Evolutionary conservation across 495 filamentous ascomycete species (phyloP), one percentile per base, ranked within the genome.

Genomic region (Xylaria longipes): DNA sequence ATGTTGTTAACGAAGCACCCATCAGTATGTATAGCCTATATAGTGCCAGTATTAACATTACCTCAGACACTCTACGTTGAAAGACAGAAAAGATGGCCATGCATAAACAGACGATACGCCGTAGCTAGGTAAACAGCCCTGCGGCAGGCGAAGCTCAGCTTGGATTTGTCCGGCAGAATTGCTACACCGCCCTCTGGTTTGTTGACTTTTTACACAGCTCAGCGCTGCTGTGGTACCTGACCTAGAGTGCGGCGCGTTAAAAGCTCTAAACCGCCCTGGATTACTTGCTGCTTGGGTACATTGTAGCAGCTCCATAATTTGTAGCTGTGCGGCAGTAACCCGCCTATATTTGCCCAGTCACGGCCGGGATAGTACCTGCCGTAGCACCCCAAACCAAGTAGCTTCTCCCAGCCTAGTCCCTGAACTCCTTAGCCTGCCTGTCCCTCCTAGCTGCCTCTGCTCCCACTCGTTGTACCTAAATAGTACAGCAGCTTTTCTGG

Each of bases 91-190:
- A 60, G 29, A 65, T 41, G 20, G 25, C 41, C 20, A 64, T 46
- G 61, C 6, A 3, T 6, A 22, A 4, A 14, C 15, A 48, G 45
- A 29, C 45, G 20, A n/a, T 31, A 14, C 1, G 57, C 17, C 11
- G 54, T 35, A 37, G 33, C 58, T 52, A 54, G 45, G 29, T 35
- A 54, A 54, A 54, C 31, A 39, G 45, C n/a, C n/a, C n/a, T n/a
- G 43, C 29, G 45, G 46, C 48, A 41, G 35, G 46, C 11, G 63
- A 66, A 66, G 50, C 39, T 61, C 66, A 46, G 54, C 52, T 60
- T 9, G 41, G 37, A 37, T 46, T 54, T 58, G 62, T 31, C 62
- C 31, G 69, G 69, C 69, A 71, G 62, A 71, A 71, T 33, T 65
- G 8, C 25, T 39, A 58, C 61, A 71, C 69, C 69, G 62, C 69